Evolutionary conservation across 768 basidiomycete genomes (phyloP).

Genomic region (Postia placenta): DNA sequence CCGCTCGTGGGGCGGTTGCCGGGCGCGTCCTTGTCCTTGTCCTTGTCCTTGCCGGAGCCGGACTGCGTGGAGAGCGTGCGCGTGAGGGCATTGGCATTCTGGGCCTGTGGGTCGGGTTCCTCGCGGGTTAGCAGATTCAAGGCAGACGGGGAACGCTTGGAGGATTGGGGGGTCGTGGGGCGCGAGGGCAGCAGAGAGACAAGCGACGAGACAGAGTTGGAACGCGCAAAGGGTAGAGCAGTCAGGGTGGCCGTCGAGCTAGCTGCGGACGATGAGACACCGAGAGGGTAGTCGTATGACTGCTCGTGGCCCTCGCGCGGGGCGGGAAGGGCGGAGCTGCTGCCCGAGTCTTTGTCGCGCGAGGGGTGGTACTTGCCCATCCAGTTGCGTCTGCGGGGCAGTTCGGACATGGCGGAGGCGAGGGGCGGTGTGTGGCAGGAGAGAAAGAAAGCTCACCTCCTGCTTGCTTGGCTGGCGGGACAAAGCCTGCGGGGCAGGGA

Average conservation of each 20-base stretch:
- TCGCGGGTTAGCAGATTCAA: constrained; percentile 29
- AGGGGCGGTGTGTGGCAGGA: constrained; percentile 1
- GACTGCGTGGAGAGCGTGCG: constrained; percentile 28
- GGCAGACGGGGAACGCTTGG: constrained; percentile 24
- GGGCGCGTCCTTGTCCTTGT: constrained; percentile 11
- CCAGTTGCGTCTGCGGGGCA: constrained; percentile 23
- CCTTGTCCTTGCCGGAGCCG: constrained; percentile 12
- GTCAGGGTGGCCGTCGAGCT: constrained; percentile 10
- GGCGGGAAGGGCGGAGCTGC: constrained; percentile 14
- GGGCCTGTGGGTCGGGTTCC: constrained; percentile 43
- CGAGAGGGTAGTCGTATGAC: constrained; percentile 19
- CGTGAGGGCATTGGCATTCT: constrained; percentile 52
- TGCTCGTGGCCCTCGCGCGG: constrained; percentile 28
- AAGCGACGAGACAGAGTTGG: constrained; percentile 22
- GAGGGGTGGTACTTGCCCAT: constrained; percentile 20
- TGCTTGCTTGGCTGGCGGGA: constrained; percentile 16
- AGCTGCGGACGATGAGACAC: constrained; percentile 15
- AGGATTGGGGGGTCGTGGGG: constrained; percentile 23
- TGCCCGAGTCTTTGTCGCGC: constrained; percentile 19
- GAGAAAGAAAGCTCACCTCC: constrained; percentile 22
- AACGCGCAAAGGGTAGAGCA: constrained; percentile 19
- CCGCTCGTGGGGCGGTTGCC: constrained; percentile 25
- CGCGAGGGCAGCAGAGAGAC: constrained; percentile 20
- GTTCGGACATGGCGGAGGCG: constrained; percentile 14
- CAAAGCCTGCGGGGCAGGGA: constrained; percentile 15